A percentile compares a stretch with the other conserved stretches of the same genome.
Conservation (phyloP, 2,329 filamentous ascomycete genomes). For the Microsporum audouinii region DNA sequence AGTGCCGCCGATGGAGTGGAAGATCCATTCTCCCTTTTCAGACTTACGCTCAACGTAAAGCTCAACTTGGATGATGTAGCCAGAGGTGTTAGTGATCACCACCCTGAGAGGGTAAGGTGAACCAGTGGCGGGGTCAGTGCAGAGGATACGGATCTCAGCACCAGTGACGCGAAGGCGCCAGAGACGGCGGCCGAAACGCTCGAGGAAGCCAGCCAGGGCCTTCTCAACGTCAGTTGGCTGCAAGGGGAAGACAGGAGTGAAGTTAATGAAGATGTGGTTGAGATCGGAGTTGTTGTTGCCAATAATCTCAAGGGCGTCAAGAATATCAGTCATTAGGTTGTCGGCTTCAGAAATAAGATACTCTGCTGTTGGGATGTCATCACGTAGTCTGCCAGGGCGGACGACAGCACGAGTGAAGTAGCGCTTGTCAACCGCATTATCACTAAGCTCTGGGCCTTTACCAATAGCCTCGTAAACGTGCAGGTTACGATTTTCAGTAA, state of each 20-base stretch:
- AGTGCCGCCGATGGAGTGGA: conserved; percentile 92
- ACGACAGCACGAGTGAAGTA: conserved; percentile 98
- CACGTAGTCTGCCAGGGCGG: conserved; percentile 80
- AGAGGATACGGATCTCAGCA: conserved; percentile 96
- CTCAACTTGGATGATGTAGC: conserved; percentile 95
- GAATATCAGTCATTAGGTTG: conserved; percentile 90
- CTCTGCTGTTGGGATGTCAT: conserved; percentile 96
- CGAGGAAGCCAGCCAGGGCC: conserved; percentile 86
- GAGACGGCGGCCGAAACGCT: conserved; percentile 85
- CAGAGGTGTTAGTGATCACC: conserved; percentile 95
- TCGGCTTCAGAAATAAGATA: conserved; percentile 97
- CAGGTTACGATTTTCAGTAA: conserved; percentile 98
- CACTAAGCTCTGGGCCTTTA: conserved; percentile 74
- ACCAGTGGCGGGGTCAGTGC: conserved; percentile 77
- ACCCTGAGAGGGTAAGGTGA: conserved; percentile 85
- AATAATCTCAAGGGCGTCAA: conserved; percentile 95
- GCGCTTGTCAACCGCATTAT: conserved; percentile 60
- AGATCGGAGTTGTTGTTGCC: conserved; percentile 98
- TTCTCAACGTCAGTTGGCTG: conserved; percentile 82
- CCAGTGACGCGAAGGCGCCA: conserved; percentile 95
- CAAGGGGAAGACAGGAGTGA: conserved; percentile 90
- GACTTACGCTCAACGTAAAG: conserved; percentile 96
- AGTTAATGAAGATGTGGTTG: conserved; percentile 99
- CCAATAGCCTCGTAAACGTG: conserved; percentile 96
- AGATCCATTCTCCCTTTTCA: conserved; percentile 95